Base-by-base conservation (phyloP, 2,329 filamentous ascomycete genomes). In the Neopestalotiopsis sp. region DNA sequence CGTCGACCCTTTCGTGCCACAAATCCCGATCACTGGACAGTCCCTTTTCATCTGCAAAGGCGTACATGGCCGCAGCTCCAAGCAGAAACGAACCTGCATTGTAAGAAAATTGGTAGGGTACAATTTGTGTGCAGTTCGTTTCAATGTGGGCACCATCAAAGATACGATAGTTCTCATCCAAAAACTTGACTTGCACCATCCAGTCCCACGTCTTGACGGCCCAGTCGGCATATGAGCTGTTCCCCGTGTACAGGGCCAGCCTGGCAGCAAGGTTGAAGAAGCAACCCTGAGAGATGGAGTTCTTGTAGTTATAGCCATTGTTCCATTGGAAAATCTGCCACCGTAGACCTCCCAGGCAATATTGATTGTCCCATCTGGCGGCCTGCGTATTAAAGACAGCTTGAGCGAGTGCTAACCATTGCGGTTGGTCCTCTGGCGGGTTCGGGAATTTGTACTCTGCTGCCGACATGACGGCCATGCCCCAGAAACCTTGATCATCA, bases 241-340 rank as follows among this genome's bases (percentile, higher is more conserved):
- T 95, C 17, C 89, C 89, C 0, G 94, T 97, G 78, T 94, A 96
- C 30, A 90, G 85, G 0, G 91, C 92, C 4, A 95, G 84, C 2
- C 93, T 89, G 1, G 92, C 89, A 14, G 85, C 88, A 13, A 90
- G 80, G 66, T 89, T 88, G 76, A 90, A 90, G 79, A 90, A 90
- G 70, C 86, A 88, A 1, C 86, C 88, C 72, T 90, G 88, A 0
- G 88, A 89, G 69, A 90, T 89, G 2, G 88, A 85, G 69, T 90
- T 90, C 75, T 90, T 96, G 85, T 95, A 94, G 74, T 91, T 87
- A 80, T 91, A 97, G 14, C 94, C 94, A 56, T 87, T 89, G 77
- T 97, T 96, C 84, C 93, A 94, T 1, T 88, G 85, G 77, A 92
- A 95, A 62, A 97, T 94, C 81, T 97, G 94, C 93, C 93, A 95